Conservation (phyloP, 2,329 filamentous ascomycete genomes). For the Cladosporium phlei region DNA sequence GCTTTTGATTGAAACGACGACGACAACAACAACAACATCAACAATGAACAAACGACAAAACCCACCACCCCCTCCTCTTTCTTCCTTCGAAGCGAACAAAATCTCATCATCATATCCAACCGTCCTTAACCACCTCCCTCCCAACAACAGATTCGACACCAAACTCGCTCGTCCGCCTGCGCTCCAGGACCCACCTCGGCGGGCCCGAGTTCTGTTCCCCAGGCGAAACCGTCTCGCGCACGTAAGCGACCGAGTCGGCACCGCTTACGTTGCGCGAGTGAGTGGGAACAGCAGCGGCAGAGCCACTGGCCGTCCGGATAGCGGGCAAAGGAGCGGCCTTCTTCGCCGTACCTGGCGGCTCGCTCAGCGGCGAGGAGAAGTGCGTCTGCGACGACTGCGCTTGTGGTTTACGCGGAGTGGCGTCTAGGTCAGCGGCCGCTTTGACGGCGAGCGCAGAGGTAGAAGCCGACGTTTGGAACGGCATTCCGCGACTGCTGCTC, state of each 20-base stretch:
- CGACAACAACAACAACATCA: no score
- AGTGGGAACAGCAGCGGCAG: no score
- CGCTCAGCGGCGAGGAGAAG: constrained; percentile 18
- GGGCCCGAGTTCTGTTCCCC: constrained; percentile 51
- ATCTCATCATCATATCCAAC: constrained; percentile 38
- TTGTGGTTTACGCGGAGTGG: constrained; percentile 19
- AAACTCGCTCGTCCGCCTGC: constrained; percentile 60
- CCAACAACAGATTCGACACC: constrained; percentile 60
- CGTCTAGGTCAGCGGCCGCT: constrained; percentile 14
- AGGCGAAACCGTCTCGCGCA: constrained; percentile 36
- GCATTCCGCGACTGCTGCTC: constrained; percentile 12
- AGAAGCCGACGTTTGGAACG: constrained; percentile 3
- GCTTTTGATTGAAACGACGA: no score
- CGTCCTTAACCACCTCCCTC: constrained; percentile 59
- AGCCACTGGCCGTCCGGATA: not conserved
- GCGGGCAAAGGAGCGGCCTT: constrained; percentile 6
- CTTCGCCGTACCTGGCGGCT: constrained; percentile 15
- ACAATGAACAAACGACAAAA: no score
- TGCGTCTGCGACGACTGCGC: constrained; percentile 1
- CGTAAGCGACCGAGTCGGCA: constrained; percentile 65
- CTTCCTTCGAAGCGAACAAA: no score
- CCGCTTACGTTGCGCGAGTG: constrained; percentile 44
- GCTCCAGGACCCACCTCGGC: constrained; percentile 63
- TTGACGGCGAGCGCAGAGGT: constrained; percentile 5
- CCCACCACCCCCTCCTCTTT: not conserved